Evolutionary conservation across 495 filamentous ascomycete genomes (phyloP), one percentile per base, ranked within the genome.

Genomic region (Podospora pseudopauciseta): DNA sequence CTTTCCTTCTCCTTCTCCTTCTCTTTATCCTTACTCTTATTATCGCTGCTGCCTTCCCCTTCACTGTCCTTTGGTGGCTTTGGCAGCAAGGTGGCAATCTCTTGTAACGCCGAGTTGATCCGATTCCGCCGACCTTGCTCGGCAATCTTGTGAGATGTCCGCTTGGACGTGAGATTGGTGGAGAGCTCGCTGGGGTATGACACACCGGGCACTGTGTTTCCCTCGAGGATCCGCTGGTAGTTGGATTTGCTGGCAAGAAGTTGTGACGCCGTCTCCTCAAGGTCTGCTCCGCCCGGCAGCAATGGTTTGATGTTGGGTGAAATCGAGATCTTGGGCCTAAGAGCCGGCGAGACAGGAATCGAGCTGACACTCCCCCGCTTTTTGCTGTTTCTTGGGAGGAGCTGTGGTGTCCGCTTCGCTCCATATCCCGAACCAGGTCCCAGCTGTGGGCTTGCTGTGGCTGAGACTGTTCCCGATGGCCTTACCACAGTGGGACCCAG

Each of bases 151-250:
- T 99, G 95, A 54, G 92, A 96, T 6, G 95, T 98, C 69, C 95
- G 91, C 81, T 99, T 99, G 11, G 92, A 96, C 28, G 93, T 97
- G 34, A 99, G 80, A 65, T 96, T 96, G 39, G 93, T 95, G 4
- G 93, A 94, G 20, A 99, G 84, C 18, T 92, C 90, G 71, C 92
- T 91, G 0, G 95, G 95, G 70, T 97, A 99, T 1, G 89, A 91
- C 27, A 99, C 90, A 13, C 95, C 95, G 0, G 92, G 92, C 4
- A 97, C 87, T 57, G 90, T 87, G 55, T 90, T 98, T 57, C 95
- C 95, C 75, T 98, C 94, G 30, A 99, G 80, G 65, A 99, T 95
- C 74, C 97, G 95, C 76, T 99, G 95, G 74, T 99, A 99, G 76
- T 99, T 99, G 20, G 93, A 97, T 75, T 97, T 97, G 39, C 91